Evolutionary conservation across 345 rosid species (phyloP).

Genomic region (Citrus cavaleriei): DNA sequence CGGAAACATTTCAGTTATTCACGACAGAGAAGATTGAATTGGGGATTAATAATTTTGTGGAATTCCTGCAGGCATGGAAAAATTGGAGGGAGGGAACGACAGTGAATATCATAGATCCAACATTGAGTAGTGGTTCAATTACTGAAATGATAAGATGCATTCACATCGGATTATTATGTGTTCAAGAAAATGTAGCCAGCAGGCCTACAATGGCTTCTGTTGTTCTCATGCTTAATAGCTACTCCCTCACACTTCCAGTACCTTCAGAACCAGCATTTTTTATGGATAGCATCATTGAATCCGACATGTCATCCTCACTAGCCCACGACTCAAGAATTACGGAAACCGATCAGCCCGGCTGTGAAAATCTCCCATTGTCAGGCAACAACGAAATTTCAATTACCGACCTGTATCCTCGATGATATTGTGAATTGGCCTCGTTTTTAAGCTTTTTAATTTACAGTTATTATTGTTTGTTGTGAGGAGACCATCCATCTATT

Average conservation of each 20-base stretch:
- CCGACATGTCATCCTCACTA: slow-evolving; percentile 3
- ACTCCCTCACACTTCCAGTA: slow-evolving; percentile 24
- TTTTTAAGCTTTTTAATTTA: background rate
- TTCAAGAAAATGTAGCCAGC: slow-evolving; percentile 34
- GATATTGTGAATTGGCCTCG: background rate
- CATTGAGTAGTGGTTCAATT: slow-evolving; percentile 9
- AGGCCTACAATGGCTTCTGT: slow-evolving; percentile 38
- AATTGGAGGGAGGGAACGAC: slow-evolving; percentile 36
- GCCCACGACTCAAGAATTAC: background rate
- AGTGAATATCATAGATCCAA: slow-evolving; percentile 20
- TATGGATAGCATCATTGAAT: slow-evolving; percentile 11
- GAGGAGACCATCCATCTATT: no score
- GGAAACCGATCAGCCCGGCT: background rate
- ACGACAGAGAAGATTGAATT: background rate
- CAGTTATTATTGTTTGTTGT: no score
- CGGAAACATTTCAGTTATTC: background rate
- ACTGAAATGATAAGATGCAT: slow-evolving; percentile 35
- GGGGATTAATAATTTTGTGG: background rate
- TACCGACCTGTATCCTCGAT: slow-evolving; percentile 17
- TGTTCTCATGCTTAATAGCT: slow-evolving; percentile 34
- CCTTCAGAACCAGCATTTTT: slow-evolving; percentile 31
- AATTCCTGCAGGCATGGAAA: slow-evolving; percentile 40
- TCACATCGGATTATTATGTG: slow-evolving; percentile 41
- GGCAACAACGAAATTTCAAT: slow-evolving; percentile 16
- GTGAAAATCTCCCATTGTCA: background rate